phyloP scores from a whole-genome alignment of 2,329 filamentous ascomycete genomes.

The Talaromyces sp. region DNA sequence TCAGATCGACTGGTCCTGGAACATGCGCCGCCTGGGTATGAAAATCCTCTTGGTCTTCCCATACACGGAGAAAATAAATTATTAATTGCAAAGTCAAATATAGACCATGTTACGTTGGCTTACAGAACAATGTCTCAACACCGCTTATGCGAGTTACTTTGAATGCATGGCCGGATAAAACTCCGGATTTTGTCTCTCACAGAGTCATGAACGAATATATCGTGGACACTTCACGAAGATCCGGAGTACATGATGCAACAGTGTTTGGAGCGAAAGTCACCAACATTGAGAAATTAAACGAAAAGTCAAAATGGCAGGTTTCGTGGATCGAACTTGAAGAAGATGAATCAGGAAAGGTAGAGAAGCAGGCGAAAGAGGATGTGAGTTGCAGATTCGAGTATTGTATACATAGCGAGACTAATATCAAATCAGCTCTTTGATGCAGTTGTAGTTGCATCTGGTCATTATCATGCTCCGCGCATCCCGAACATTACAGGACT shows the following conservation, averaged over 20 bases:
- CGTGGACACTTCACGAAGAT: conserved; percentile 54
- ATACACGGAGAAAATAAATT: neutral
- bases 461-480: conserved; percentile 55
- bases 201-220: conserved; percentile 59
- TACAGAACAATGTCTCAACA: conserved; percentile 57
- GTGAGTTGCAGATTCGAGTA: neutral
- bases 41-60: too few relatives aligned
- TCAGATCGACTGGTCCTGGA: conserved; percentile 23
- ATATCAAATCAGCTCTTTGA: conserved; percentile 41
- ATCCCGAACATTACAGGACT: conserved; percentile 53
- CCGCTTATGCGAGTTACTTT: conserved; percentile 51
- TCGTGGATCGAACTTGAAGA: conserved; percentile 40
- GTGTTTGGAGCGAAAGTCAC: conserved; percentile 62
- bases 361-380: neutral
- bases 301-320: conserved; percentile 51
- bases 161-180: conserved; percentile 59
- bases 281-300: conserved; percentile 46
- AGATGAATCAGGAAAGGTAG: conserved; percentile 31
- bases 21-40: conserved; percentile 54
- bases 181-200: conserved; percentile 60
- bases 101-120: conserved; percentile 54
- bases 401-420: neutral
- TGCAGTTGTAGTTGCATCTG: conserved; percentile 54
- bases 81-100: neutral
- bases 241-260: conserved; percentile 53